Percentiles rank a stretch among this genome's conserved stretches.
phyloP scores from a whole-genome alignment of 2,329 filamentous ascomycete species.

The Penicillium sp. region DNA sequence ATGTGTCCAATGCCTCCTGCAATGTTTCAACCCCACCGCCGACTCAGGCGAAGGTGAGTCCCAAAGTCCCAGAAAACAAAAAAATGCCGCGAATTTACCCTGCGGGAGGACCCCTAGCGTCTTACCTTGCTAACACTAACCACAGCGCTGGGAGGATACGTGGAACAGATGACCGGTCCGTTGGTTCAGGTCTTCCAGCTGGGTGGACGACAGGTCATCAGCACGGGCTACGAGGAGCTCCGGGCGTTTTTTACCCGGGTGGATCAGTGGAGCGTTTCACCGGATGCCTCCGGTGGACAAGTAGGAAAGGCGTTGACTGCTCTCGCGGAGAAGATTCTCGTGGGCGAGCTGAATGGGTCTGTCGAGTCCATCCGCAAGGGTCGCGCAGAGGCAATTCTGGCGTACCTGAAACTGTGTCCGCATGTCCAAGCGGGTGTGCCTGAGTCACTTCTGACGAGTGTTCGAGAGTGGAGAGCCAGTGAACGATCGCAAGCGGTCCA shows the following conservation, averaged over 20 bases:
- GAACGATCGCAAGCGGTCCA: conserved; percentile 42
- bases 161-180: conserved; percentile 29
- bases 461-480: conserved; percentile 35
- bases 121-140: conserved; percentile 26
- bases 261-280: conserved; percentile 20
- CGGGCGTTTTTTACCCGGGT: conserved; percentile 33
- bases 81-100: background rate
- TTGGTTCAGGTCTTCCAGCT: conserved; percentile 31
- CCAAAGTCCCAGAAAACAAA: background rate
- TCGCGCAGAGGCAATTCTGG: conserved; percentile 36
- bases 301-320: conserved; percentile 27
- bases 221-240: conserved; percentile 36
- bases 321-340: conserved; percentile 31
- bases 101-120: conserved; percentile 19
- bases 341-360: conserved; percentile 33
- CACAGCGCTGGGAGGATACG: conserved; percentile 32
- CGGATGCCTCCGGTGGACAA: conserved; percentile 20
- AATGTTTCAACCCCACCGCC: conserved; percentile 35
- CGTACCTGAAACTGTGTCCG: conserved; percentile 28
- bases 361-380: conserved; percentile 38
- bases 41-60: conserved; percentile 27
- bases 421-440: conserved; percentile 17
- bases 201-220: conserved; percentile 36
- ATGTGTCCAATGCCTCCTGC: conserved; percentile 38
- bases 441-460: conserved; percentile 18